Evolutionary conservation across 331 rosid genomes (phyloP).

Genomic region (Rosa hybrid): DNA sequence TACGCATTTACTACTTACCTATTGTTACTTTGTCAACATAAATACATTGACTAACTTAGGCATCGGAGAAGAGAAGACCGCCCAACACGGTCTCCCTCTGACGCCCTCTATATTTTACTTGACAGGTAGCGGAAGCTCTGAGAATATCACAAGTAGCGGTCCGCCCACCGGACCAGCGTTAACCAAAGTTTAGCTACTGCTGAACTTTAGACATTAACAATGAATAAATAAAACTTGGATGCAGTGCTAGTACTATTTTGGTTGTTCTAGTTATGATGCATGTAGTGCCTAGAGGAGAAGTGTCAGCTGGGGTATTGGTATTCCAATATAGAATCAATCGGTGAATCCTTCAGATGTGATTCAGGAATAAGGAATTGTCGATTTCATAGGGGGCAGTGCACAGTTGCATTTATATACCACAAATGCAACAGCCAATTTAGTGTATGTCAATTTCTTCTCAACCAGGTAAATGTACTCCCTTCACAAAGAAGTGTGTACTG

Average conservation of each 20-base stretch:
- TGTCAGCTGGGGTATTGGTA: not conserved
- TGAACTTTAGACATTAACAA: no score
- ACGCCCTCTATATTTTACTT: no score
- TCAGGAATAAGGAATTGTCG: not conserved
- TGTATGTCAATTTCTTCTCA: not conserved
- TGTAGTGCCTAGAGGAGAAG: not conserved
- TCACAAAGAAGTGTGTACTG: not conserved
- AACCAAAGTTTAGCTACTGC: no score
- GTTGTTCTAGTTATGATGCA: not conserved
- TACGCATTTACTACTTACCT: no score
- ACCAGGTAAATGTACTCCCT: no score
- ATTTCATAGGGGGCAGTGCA: not conserved
- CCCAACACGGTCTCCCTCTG: no score
- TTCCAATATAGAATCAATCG: not conserved
- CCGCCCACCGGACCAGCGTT: no score
- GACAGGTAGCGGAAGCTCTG: no score
- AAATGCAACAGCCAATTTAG: not conserved
- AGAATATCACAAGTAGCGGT: no score
- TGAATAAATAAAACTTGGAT: not conserved
- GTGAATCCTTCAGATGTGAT: not conserved
- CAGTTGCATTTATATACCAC: not conserved
- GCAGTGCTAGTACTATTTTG: not conserved
- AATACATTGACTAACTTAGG: no score
- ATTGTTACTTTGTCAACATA: no score
- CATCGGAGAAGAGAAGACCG: no score